Evolutionary conservation across 2,329 filamentous ascomycete genomes (phyloP).

Genomic region (Aureobasidium namibiae): DNA sequence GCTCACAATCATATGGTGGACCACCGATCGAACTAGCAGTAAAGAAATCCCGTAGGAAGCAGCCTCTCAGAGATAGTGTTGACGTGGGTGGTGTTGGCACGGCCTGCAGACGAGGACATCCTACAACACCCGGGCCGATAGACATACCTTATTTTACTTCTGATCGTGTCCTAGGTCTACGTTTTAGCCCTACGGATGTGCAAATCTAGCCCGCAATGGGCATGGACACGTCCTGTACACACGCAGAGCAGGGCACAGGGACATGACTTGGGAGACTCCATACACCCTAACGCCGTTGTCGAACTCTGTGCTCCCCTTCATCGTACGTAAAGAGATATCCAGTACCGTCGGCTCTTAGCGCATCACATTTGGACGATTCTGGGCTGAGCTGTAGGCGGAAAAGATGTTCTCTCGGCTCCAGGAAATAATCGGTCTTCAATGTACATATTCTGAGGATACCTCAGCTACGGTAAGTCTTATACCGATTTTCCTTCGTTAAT

Average conservation of each 20-base stretch:
- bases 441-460: constrained; percentile 5
- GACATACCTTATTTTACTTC: background rate
- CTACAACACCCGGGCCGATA: background rate
- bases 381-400: background rate
- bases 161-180: background rate
- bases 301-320: background rate
- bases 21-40: background rate
- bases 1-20: background rate
- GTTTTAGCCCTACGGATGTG: background rate
- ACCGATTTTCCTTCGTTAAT: background rate
- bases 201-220: background rate
- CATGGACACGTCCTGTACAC: background rate
- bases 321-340: constrained; percentile 3
- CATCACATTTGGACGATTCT: background rate
- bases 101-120: background rate
- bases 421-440: background rate
- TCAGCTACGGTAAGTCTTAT: background rate
- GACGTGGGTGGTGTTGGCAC: background rate
- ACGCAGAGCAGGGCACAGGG: background rate
- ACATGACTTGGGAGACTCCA: background rate
- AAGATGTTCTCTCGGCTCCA: background rate
- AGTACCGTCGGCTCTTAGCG: background rate
- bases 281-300: background rate
- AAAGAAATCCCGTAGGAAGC: background rate
- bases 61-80: background rate